Conservation (phyloP, 805 yeast genomes). For the Phaffomyces thermotolerans region DNA sequence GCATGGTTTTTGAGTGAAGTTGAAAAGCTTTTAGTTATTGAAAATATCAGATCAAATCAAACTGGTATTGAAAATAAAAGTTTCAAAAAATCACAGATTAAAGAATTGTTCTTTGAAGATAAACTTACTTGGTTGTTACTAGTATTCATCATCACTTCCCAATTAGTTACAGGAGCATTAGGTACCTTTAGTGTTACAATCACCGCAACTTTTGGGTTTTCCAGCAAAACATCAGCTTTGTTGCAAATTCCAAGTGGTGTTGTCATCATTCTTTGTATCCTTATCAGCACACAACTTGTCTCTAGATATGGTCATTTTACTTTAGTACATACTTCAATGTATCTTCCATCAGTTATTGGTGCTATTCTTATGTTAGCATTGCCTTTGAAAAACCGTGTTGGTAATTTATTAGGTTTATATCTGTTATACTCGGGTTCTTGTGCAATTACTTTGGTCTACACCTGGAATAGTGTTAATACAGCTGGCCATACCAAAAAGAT, state of each 20-base stretch:
- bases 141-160: conserved; percentile 33
- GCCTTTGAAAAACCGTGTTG: conserved; percentile 30
- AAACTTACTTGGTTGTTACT: conserved; percentile 39
- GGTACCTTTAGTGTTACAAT: conserved; percentile 17
- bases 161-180: conserved; percentile 41
- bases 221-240: conserved; percentile 32
- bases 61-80: conserved; percentile 39
- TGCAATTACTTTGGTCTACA: conserved; percentile 46
- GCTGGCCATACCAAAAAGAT: conserved; percentile 53
- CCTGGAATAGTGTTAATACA: conserved; percentile 52
- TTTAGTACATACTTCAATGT: conserved; percentile 30
- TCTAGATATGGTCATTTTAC: conserved; percentile 29
- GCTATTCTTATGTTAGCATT: conserved; percentile 36
- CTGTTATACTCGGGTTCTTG: conserved; percentile 45
- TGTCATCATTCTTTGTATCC: conserved; percentile 34
- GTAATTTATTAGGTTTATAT: conserved; percentile 41
- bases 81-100: conserved; percentile 32
- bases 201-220: conserved; percentile 13
- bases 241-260: conserved; percentile 49
- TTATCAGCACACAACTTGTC: conserved; percentile 31
- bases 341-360: conserved; percentile 43
- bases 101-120: conserved; percentile 36
- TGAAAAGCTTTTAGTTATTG: conserved; percentile 33
- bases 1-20: conserved; percentile 26
- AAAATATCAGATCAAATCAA: conserved; percentile 33